phyloP scores from a whole-genome alignment of 441 rosid species.

The Flueggea neowawraea region DNA sequence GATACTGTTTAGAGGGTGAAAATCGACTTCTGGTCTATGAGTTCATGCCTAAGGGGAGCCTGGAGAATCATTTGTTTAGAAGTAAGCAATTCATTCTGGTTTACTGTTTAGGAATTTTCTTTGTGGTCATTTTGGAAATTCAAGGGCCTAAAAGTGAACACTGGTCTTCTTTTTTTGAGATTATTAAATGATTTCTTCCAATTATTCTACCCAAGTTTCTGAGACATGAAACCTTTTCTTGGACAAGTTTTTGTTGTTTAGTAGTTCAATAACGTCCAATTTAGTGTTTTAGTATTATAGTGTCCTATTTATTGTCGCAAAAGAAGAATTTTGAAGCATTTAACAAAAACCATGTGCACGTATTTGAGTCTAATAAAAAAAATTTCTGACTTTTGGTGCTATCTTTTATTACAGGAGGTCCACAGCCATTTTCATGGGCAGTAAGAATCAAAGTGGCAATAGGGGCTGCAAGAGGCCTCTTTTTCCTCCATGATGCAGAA shows the following conservation, averaged over 20 bases:
- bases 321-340: too few species aligned
- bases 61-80: conserved; percentile 88
- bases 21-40: too few species aligned
- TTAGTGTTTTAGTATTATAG: too few species aligned
- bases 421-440: conserved; percentile 81
- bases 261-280: too few species aligned
- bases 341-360: too few species aligned
- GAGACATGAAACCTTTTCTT: too few species aligned
- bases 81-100: conserved; percentile 40
- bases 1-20: too few species aligned
- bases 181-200: conserved; percentile 56
- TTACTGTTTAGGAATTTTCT: conserved; percentile 5
- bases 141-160: not conserved
- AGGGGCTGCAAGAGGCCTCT: conserved; percentile 94
- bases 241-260: too few species aligned
- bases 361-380: too few species aligned
- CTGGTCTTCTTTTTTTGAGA: conserved; percentile 59
- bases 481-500: conserved; percentile 79
- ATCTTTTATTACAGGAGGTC: conserved; percentile 51
- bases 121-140: not conserved
- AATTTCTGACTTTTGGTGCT: conserved; percentile 6
- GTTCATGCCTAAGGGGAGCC: conserved; percentile 85
- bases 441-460: conserved; percentile 75
- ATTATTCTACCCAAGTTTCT: conserved; percentile 17
- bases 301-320: too few species aligned